Percentiles rank a stretch among this genome's conserved stretches.
These are phyloP conservation scores for Trichoderma cornu-damae DNA, from an alignment of 2,329 filamentous ascomycete genomes.

Conservation along the genomic window DNA sequence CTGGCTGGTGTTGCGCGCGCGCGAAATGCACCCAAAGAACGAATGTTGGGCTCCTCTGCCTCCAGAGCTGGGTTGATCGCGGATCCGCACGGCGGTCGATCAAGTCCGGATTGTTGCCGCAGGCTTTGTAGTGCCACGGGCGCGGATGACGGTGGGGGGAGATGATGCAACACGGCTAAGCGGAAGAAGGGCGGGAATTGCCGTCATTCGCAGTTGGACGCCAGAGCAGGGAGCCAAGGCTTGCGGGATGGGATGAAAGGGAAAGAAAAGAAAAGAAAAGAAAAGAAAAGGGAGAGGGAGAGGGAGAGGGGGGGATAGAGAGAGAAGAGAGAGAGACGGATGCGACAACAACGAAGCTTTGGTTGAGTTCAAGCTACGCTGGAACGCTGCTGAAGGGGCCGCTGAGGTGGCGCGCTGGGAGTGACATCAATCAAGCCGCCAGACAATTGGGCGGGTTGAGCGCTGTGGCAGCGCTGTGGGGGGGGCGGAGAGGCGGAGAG, in stretches of 20 bases:
- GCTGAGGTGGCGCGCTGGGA: too few species aligned
- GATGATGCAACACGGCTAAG: constrained; percentile 22
- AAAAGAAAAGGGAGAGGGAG: background rate
- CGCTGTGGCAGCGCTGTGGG: background rate
- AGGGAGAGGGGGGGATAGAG: too few species aligned
- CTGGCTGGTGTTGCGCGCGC: background rate
- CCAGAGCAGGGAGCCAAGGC: background rate
- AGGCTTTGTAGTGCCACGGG: background rate
- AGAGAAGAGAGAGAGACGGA: too few species aligned
- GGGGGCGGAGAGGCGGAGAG: too few species aligned
- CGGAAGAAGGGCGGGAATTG: constrained; percentile 23
- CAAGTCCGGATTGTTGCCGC: background rate
- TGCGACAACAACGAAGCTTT: too few species aligned
- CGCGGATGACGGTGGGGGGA: background rate
- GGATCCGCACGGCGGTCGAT: constrained; percentile 9
- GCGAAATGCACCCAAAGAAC: background rate
- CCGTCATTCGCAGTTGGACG: constrained; percentile 12
- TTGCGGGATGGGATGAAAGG: constrained; percentile 14
- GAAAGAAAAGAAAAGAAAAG: background rate
- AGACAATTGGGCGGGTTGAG: background rate
- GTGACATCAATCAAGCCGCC: constrained; percentile 5
- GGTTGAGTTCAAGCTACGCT: too few species aligned
- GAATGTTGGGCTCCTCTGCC: constrained; percentile 14
- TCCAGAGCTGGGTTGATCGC: background rate
- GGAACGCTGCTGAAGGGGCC: too few species aligned